Evolutionary conservation across 306 rosid species (phyloP).

Genomic region (Carpinus viminea): DNA sequence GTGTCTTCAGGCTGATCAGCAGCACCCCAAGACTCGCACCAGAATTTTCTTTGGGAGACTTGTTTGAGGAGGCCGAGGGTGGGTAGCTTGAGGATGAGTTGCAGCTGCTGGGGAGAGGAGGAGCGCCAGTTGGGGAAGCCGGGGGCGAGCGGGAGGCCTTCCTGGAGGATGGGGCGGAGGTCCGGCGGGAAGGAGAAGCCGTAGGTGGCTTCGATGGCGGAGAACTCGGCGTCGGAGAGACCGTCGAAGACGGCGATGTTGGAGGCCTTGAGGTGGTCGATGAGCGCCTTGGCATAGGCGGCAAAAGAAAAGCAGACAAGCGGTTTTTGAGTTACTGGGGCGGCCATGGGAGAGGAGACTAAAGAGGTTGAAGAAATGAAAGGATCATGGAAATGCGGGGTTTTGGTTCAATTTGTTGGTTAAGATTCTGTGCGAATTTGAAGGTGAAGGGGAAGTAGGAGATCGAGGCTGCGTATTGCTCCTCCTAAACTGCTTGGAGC

Average conservation of each 20-base stretch:
- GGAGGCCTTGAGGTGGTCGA: conserved; percentile 49
- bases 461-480: conserved; percentile 5
- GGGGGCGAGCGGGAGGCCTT: conserved; percentile 63
- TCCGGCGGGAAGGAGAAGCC: conserved; percentile 75
- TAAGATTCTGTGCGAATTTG: not conserved
- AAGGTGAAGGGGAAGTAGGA: conserved; percentile 4
- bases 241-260: conserved; percentile 49
- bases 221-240: conserved; percentile 60
- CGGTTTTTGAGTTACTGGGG: not conserved
- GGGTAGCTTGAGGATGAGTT: conserved; percentile 60
- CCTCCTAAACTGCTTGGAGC: not conserved
- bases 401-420: not conserved
- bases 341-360: not conserved
- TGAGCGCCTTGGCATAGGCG: conserved; percentile 58
- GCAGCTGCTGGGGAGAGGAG: conserved; percentile 69
- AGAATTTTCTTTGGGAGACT: conserved; percentile 47
- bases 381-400: not conserved
- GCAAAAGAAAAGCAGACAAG: conserved; percentile 82
- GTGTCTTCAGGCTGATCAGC: conserved; percentile 27
- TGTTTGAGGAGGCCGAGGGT: conserved; percentile 43
- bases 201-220: conserved; percentile 49
- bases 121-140: conserved; percentile 93
- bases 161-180: conserved; percentile 71
- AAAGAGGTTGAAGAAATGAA: not conserved
- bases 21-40: conserved; percentile 71